These are phyloP conservation scores for Phytophthora melonis DNA, from an alignment of 352 stramenopile species.

Conservation along the genomic window DNA sequence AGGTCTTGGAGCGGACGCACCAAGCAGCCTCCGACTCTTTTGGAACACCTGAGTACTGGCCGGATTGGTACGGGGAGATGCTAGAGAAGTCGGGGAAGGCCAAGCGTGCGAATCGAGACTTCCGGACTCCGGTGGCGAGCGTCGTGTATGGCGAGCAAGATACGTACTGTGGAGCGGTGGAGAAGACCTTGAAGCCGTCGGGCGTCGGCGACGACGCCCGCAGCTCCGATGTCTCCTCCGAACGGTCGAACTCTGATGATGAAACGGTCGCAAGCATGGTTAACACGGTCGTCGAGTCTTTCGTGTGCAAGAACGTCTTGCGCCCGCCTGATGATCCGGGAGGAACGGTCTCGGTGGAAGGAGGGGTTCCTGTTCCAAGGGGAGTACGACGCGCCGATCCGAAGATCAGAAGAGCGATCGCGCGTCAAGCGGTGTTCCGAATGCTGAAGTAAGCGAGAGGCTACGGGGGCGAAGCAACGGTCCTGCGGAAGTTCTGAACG, in stretches of 20 bases:
- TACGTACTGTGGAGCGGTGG: neutral
- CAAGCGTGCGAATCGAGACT: slow-evolving; percentile 8
- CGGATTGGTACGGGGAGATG: neutral
- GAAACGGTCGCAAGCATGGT: neutral
- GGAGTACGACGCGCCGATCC: neutral
- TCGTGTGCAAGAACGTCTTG: too few relatives aligned
- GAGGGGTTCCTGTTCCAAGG: neutral
- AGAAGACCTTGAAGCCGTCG: neutral
- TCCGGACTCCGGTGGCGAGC: neutral
- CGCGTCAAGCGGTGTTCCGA: neutral
- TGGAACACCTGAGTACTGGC: neutral
- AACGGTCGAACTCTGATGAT: too few relatives aligned
- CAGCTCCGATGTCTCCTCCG: neutral
- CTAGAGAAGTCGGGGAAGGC: neutral
- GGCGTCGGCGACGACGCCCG: neutral
- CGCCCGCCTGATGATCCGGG: too few relatives aligned
- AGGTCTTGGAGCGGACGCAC: neutral
- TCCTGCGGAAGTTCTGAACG: neutral
- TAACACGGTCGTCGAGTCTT: neutral
- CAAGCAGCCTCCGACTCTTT: neutral
- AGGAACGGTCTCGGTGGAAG: neutral
- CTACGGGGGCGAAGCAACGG: neutral
- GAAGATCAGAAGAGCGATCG: neutral
- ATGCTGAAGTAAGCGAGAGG: neutral
- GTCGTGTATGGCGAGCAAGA: neutral